Percentiles rank a stretch among this genome's conserved stretches.
These are phyloP conservation scores for Starmerella stigmatis DNA, from an alignment of 805 yeast genomes.

Conservation along the genomic window DNA sequence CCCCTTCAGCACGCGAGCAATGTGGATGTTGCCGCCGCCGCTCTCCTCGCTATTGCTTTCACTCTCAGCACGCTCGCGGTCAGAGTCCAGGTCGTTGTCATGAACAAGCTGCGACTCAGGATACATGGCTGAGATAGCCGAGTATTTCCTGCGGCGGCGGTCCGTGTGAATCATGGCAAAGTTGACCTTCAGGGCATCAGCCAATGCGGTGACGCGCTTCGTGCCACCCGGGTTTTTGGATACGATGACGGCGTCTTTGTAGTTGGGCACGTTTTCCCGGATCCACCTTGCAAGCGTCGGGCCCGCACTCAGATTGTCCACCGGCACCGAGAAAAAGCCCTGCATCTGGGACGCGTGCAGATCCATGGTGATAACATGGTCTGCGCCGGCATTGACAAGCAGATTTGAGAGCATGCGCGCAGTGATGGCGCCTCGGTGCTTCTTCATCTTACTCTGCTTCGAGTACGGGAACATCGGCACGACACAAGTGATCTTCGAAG, in stretches of 20 bases:
- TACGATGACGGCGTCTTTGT: slow-evolving; percentile 83
- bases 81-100: slow-evolving; percentile 20
- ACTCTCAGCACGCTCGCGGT: slow-evolving; percentile 9
- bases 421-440: slow-evolving; percentile 96
- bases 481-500: slow-evolving; percentile 93
- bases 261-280: slow-evolving; percentile 75
- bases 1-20: slow-evolving; percentile 92
- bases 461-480: slow-evolving; percentile 97
- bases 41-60: slow-evolving; percentile 14
- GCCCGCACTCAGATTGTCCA: slow-evolving; percentile 90
- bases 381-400: slow-evolving; percentile 97
- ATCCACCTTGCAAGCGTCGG: slow-evolving; percentile 97
- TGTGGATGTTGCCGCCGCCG: slow-evolving; percentile 48
- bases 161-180: slow-evolving; percentile 99
- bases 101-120: slow-evolving; percentile 24
- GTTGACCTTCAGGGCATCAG: slow-evolving; percentile 90
- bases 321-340: slow-evolving; percentile 95
- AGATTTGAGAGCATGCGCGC: slow-evolving; percentile 95
- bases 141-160: slow-evolving; percentile 76
- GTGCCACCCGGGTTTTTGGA: slow-evolving; percentile 99
- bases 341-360: slow-evolving; percentile 96
- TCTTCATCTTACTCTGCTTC: slow-evolving; percentile 95
- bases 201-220: slow-evolving; percentile 91
- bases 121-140: slow-evolving; percentile 25
- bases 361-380: slow-evolving; percentile 96